Conservation (phyloP, 768 basidiomycete genomes). For the Megacollybia marginata region DNA sequence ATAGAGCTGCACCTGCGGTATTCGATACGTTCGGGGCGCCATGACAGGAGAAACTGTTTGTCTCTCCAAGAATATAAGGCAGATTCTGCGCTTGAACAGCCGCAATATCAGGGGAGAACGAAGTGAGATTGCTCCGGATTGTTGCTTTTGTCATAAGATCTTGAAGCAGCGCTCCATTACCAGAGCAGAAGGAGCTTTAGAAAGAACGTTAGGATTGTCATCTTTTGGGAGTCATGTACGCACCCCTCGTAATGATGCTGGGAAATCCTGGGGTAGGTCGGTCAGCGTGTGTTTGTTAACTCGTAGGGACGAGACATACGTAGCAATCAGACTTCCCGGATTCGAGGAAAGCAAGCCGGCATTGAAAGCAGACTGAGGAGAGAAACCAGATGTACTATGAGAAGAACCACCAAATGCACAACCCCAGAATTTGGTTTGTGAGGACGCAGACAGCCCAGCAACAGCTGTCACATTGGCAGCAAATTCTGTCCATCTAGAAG, state of each 20-base stretch:
- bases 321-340: constrained; percentile 43
- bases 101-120: constrained; percentile 44
- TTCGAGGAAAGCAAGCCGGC: constrained; percentile 40
- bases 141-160: constrained; percentile 60
- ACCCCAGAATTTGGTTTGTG: constrained; percentile 39
- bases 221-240: constrained; percentile 15
- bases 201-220: constrained; percentile 28
- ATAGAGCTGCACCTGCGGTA: constrained; percentile 57
- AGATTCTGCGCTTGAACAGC: constrained; percentile 39
- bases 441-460: constrained; percentile 26
- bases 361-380: constrained; percentile 51
- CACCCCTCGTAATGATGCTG: constrained; percentile 36
- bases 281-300: background rate
- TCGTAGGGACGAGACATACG: constrained; percentile 23
- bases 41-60: constrained; percentile 44
- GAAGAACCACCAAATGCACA: constrained; percentile 44
- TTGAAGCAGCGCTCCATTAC: constrained; percentile 44
- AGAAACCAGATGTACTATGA: constrained; percentile 41
- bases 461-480: constrained; percentile 40
- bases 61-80: constrained; percentile 57
- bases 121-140: constrained; percentile 48
- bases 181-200: constrained; percentile 58
- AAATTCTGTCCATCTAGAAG: constrained; percentile 44
- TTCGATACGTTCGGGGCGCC: constrained; percentile 11
- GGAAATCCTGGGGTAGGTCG: constrained; percentile 34